A percentile compares a stretch with the other conserved stretches of the same genome.
These are phyloP conservation scores for Allium fistulosum DNA, from an alignment of 106 monocot genomes.

Conservation along the genomic window DNA sequence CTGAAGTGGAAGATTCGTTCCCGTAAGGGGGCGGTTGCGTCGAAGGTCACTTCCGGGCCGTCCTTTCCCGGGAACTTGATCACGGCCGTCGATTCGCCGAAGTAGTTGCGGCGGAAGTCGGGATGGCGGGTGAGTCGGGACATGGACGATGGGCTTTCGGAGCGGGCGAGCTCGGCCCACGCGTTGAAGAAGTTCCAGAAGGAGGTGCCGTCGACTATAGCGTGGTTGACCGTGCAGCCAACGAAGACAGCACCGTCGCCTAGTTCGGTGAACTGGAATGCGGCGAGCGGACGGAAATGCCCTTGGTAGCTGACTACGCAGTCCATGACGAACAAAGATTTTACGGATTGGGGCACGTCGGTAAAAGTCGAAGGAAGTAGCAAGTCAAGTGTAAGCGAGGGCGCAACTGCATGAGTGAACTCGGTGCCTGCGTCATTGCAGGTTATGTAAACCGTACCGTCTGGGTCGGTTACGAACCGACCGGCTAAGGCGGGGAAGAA, in stretches of 20 bases:
- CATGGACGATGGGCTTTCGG: conserved; percentile 1
- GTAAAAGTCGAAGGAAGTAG: conserved; percentile 19
- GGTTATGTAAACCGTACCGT: conserved; percentile 37
- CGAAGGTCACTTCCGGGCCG: conserved; percentile 52
- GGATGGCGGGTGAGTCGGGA: conserved; percentile 23
- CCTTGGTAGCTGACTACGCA: conserved; percentile 59
- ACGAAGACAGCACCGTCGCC: conserved; percentile 68
- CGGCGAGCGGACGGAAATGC: conserved; percentile 62
- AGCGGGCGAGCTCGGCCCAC: conserved; percentile 76
- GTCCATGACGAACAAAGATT: conserved; percentile 56
- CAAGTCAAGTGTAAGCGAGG: conserved; percentile 23
- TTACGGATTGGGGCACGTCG: conserved; percentile 49
- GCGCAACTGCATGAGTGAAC: conserved; percentile 52
- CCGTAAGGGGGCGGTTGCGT: conserved; percentile 32
- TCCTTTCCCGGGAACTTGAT: conserved; percentile 31
- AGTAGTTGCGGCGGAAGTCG: conserved; percentile 63
- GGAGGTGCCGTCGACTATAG: conserved; percentile 81
- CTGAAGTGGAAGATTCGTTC: conserved; percentile 76
- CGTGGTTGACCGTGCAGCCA: conserved; percentile 74
- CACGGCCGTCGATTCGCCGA: conserved; percentile 55
- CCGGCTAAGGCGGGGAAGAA: conserved; percentile 75
- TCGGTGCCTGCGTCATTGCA: conserved; percentile 66
- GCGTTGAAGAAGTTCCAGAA: conserved; percentile 93
- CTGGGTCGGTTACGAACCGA: conserved; percentile 41
- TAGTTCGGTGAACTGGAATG: conserved; percentile 81